Base-by-base conservation (phyloP, 305 asterid species). In the Salvia sclarea region DNA sequence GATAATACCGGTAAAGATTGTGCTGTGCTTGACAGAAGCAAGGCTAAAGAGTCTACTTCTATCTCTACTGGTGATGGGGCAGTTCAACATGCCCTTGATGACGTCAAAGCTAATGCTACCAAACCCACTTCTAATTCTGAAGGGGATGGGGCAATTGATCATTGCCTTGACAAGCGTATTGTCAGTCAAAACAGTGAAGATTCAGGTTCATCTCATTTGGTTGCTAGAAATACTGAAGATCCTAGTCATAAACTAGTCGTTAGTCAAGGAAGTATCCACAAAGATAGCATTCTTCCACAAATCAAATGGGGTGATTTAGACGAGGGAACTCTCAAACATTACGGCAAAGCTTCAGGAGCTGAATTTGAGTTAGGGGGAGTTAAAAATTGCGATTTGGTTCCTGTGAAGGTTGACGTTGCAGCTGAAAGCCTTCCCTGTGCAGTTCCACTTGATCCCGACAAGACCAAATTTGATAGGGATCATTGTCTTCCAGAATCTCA, bases 251-350 rank as follows among this genome's bases (percentile, higher is more conserved):
- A 79, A 70, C 60, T 80, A 73, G 83, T 66, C 50, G 73, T 64
- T 54, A 58, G 76, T 77, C 72, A 69, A 50, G 85, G 79, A 69
- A 68, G 47, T 56, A 70, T 79, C 20, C 75, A 64, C 48, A 78
- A 70, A 61, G 78, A 71, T 68, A 81, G 25, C 6, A 75, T 76
- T 68, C 85, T 85, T 48, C 88, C 91, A 1, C 85, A 86, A 76
- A 82, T 95, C 75, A 95, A 86, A 82, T 91, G 96, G 98, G 97
- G 99, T 50, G 94, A 95, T 75, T 81, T 95, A 85, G 98, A 89
- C 76, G 99, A 91, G 77, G 80, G 85, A 68, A 82, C 88, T 24
- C 85, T 91, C 76, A 68, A 79, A 61, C 86, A 86, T 75, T 85
- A 78, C 24, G 85, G 84, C 66, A 82, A 75, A 74, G 61, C 82